Conservation (phyloP, 1,284 basidiomycete species). For the Porphyrellus sp. region DNA sequence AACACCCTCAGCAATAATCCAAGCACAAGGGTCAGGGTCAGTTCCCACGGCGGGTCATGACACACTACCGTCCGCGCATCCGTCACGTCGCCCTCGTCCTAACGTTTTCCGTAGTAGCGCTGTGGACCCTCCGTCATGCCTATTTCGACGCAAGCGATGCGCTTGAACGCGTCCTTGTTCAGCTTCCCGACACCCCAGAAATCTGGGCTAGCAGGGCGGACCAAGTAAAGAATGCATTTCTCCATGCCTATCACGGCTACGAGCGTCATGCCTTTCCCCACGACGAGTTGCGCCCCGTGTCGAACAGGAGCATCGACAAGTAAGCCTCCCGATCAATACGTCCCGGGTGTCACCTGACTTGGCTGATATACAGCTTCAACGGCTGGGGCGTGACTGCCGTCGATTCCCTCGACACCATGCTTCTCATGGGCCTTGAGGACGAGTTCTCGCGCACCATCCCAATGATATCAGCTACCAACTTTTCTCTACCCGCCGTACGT, state of each 20-base stretch:
- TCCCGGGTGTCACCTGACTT: neutral
- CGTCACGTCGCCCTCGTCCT: slow-evolving; percentile 31
- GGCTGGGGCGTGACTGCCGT: slow-evolving; percentile 86
- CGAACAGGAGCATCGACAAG: slow-evolving; percentile 49
- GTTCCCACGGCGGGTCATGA: too few species aligned
- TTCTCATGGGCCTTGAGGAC: slow-evolving; percentile 79
- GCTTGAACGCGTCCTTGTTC: slow-evolving; percentile 20
- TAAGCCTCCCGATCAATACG: slow-evolving; percentile 31
- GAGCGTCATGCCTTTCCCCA: slow-evolving; percentile 52
- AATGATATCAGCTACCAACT: slow-evolving; percentile 67
- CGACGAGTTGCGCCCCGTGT: slow-evolving; percentile 60
- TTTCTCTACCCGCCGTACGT: slow-evolving; percentile 44
- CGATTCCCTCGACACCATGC: slow-evolving; percentile 85
- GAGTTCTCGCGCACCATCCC: slow-evolving; percentile 75
- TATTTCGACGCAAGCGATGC: slow-evolving; percentile 3
- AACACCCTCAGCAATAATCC: too few species aligned
- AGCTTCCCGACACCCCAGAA: slow-evolving; percentile 26
- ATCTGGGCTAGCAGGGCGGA: slow-evolving; percentile 55
- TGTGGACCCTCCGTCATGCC: slow-evolving; percentile 18
- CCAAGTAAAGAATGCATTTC: slow-evolving; percentile 57
- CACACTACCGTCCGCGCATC: slow-evolving; percentile 14
- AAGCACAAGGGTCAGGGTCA: too few species aligned
- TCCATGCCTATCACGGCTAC: slow-evolving; percentile 64
- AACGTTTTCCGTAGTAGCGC: slow-evolving; percentile 22
- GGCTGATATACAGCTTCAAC: slow-evolving; percentile 58